Evolutionary conservation across 768 basidiomycete genomes (phyloP).

Genomic region (Mrakia hoshinonis): DNA sequence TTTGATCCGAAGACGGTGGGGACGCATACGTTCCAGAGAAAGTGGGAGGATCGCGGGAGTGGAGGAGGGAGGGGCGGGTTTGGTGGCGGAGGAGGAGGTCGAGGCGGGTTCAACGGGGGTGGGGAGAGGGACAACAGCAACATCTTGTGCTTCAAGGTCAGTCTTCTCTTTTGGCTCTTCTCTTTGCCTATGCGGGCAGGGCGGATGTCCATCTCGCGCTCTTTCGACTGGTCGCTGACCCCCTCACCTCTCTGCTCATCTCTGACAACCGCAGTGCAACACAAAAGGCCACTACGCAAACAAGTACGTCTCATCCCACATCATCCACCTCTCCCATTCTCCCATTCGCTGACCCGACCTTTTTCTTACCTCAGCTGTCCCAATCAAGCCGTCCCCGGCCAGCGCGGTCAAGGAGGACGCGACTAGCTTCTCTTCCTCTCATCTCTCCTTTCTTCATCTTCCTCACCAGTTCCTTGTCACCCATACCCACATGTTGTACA

Average conservation of each 20-base stretch:
- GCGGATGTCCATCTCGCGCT: not conserved
- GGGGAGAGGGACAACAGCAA: constrained; percentile 29
- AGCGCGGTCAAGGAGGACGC: constrained; percentile 57
- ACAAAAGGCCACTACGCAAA: not conserved
- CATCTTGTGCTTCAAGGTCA: constrained; percentile 40
- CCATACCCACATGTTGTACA: not conserved
- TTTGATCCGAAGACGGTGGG: constrained; percentile 32
- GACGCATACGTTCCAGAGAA: constrained; percentile 33
- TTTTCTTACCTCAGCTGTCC: constrained; percentile 15
- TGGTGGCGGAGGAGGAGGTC: constrained; percentile 25
- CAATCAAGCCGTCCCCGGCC: constrained; percentile 72
- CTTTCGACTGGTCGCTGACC: constrained; percentile 27
- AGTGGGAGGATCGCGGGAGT: constrained; percentile 33
- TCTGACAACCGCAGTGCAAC: not conserved
- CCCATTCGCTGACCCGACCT: not conserved
- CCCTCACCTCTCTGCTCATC: not conserved
- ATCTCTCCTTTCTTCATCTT: not conserved
- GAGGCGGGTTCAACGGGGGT: constrained; percentile 30
- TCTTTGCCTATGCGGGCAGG: constrained; percentile 14
- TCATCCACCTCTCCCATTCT: not conserved
- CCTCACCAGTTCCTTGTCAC: not conserved
- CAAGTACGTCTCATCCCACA: not conserved
- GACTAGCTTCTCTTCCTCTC: not conserved
- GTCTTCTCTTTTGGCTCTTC: constrained; percentile 26
- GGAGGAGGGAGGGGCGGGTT: constrained; percentile 32